Evolutionary conservation across 179 eudicot genomes (phyloP), one percentile per base, ranked within the genome.

Genomic region (Spergularia azorica): DNA sequence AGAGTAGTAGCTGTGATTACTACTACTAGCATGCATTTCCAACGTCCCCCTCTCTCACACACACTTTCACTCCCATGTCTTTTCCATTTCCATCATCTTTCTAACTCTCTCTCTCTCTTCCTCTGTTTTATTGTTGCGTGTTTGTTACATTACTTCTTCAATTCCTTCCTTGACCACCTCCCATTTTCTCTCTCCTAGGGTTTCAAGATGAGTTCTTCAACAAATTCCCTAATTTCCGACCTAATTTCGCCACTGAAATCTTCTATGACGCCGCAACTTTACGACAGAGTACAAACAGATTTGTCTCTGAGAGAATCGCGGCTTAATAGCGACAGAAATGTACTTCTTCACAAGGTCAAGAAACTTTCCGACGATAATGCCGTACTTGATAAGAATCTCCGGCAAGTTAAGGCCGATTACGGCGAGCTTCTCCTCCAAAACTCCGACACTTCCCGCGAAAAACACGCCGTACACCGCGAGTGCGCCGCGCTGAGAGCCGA

Each of bases 371-470:
- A 1, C 9, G 36, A 81, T 0, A 68, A 17, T 16, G 26, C 54
- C 41, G 51, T 77, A 1, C 9, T 77, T 0, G 10, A 32, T 0
- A 81, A 81, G 70, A 61, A 81, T 4, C 18, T 81, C 39, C 21
- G 69, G 0, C 80, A 81, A 1, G 9, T 11, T 10, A 59, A 41
- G 17, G 0, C 12, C 0, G 80, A 77, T 0, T 60, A 72, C 20
- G 80, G 84, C 70, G 70, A 67, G 9, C 21, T 71, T 16, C 32
- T 70, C 1, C 63, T 80, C 13, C 2, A 13, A 0, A 38, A 76
- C 10, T 32, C 8, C 13, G 77, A 72, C 2, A 56, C 10, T 7
- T 7, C 16, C 13, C 5, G 14, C 20, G 55, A 67, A 46, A 46
- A 63, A 70, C 79, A 70, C 51, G 15, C 26, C 14, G 46, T 46